phyloP scores from a whole-genome alignment of 2,329 filamentous ascomycete genomes.

The Claviceps sp. region DNA sequence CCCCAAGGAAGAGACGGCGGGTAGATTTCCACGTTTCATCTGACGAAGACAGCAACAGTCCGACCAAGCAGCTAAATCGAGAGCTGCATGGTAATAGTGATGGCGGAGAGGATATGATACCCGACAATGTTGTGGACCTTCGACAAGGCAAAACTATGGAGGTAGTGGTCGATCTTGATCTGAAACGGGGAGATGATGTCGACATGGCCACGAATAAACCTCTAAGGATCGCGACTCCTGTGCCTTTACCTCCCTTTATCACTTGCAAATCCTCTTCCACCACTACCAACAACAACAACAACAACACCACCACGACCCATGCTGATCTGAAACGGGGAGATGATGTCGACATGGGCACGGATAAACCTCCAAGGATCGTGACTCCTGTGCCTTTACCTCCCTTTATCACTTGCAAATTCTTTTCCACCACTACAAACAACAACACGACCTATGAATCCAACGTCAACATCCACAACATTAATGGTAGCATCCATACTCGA shows the following conservation, averaged over 20 bases:
- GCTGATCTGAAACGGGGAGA: not conserved
- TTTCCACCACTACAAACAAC: too few relatives aligned
- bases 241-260: slow-evolving; percentile 3
- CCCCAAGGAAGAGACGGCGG: slow-evolving; percentile 20
- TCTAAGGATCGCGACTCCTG: not conserved
- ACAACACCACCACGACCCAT: too few relatives aligned
- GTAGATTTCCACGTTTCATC: slow-evolving; percentile 18
- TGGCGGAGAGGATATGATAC: not conserved
- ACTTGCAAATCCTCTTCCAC: not conserved
- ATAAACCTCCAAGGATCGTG: not conserved
- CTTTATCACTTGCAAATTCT: not conserved
- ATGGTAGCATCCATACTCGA: too few relatives aligned
- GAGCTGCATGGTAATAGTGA: slow-evolving; percentile 9
- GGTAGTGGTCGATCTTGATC: slow-evolving; percentile 1
- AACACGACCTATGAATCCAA: too few relatives aligned
- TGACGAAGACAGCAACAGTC: slow-evolving; percentile 16
- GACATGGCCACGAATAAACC: not conserved
- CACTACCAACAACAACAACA: too few relatives aligned
- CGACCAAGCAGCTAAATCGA: slow-evolving; percentile 15
- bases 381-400: slow-evolving; percentile 6
- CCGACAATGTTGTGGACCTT: not conserved
- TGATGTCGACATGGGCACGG: too few relatives aligned
- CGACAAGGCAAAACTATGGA: not conserved
- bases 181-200: not conserved
- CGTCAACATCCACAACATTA: not conserved